Percentiles rank a stretch among this genome's conserved stretches.
Conservation (phyloP, 2,329 filamentous ascomycete genomes). For the Paecilomyces dactylethromorphus region DNA sequence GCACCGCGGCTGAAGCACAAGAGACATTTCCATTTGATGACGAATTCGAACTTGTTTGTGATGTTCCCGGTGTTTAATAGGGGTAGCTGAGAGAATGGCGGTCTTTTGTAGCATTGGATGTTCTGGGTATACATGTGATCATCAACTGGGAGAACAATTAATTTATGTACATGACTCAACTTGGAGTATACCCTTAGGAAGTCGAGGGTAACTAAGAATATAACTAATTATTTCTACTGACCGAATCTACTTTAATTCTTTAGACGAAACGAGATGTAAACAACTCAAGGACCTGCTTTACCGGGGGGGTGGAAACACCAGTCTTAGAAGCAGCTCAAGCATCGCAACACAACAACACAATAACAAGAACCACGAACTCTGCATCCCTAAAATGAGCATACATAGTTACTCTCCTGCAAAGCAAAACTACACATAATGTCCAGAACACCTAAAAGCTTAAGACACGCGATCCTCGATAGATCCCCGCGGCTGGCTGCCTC, state of each 20-base stretch:
- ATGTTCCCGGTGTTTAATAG: constrained; percentile 4
- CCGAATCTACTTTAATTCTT: too few species aligned
- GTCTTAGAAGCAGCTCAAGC: not conserved
- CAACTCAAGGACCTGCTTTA: not conserved
- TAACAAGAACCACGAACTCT: not conserved
- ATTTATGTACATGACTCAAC: too few species aligned
- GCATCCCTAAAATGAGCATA: not conserved
- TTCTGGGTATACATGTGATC: too few species aligned
- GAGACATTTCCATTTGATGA: constrained; percentile 11
- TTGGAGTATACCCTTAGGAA: too few species aligned
- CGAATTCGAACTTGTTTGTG: constrained; percentile 14
- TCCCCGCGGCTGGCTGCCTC: constrained; percentile 7
- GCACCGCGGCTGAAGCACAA: not conserved
- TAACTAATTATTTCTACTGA: too few species aligned
- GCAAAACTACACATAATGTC: not conserved
- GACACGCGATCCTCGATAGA: not conserved
- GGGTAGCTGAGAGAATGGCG: not conserved
- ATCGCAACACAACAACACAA: not conserved
- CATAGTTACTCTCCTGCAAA: not conserved
- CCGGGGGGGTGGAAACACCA: not conserved
- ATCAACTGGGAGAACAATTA: too few species aligned
- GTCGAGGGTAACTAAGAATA: too few species aligned
- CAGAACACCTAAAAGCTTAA: not conserved
- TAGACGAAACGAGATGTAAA: too few species aligned
- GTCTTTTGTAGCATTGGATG: not conserved